These are phyloP conservation scores for Rugiboletus extremiorientalis DNA, from an alignment of 1,284 basidiomycete species.

Conservation along the genomic window DNA sequence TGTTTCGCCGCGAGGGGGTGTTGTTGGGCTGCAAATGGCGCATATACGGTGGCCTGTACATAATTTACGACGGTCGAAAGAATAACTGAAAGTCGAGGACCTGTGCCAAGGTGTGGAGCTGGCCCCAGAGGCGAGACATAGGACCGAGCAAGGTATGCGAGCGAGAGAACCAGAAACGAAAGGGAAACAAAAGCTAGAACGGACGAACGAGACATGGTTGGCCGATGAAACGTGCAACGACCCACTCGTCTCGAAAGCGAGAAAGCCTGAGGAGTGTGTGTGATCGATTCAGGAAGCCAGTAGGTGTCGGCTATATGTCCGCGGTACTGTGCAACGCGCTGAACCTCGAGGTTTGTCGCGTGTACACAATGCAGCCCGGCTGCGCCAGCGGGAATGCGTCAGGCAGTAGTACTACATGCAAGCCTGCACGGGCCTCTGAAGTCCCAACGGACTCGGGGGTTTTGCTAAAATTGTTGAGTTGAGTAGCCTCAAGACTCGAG, in stretches of 20 bases:
- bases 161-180: slow-evolving; percentile 30
- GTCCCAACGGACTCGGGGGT: background rate
- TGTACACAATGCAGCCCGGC: slow-evolving; percentile 20
- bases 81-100: slow-evolving; percentile 19
- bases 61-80: slow-evolving; percentile 28
- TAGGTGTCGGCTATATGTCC: slow-evolving; percentile 18
- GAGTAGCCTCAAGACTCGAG: background rate
- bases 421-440: background rate
- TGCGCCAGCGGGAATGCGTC: slow-evolving; percentile 13
- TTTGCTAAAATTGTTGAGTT: background rate
- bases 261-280: background rate
- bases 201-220: slow-evolving; percentile 26
- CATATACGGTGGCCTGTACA: slow-evolving; percentile 22
- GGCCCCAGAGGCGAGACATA: slow-evolving; percentile 34
- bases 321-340: slow-evolving; percentile 12
- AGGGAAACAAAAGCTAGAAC: slow-evolving; percentile 21
- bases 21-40: slow-evolving; percentile 24
- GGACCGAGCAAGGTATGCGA: slow-evolving; percentile 33
- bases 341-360: slow-evolving; percentile 26
- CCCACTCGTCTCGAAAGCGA: slow-evolving; percentile 2
- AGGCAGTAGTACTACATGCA: slow-evolving; percentile 24
- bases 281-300: slow-evolving; percentile 13
- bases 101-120: slow-evolving; percentile 32
- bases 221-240: background rate
- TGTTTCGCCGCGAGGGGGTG: slow-evolving; percentile 7